These are phyloP conservation scores for Lasiosphaeria hispida DNA, from an alignment of 495 filamentous ascomycete species.

Conservation along the genomic window DNA sequence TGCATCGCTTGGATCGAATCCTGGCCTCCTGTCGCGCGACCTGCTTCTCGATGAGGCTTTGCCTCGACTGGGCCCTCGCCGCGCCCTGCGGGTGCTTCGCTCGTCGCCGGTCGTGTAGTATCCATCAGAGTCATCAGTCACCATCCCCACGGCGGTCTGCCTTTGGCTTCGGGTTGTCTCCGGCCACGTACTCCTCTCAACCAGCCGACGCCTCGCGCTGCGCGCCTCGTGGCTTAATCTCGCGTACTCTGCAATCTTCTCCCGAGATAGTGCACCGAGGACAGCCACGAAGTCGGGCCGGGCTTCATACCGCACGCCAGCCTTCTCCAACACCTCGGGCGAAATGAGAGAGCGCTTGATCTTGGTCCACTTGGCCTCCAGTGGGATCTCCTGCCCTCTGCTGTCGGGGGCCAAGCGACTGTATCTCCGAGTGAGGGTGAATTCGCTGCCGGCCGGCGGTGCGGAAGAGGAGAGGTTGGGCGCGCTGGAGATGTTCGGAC, in stretches of 20 bases:
- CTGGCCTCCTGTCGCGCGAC: conserved; percentile 11
- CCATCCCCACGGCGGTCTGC: background rate
- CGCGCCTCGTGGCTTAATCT: conserved; percentile 55
- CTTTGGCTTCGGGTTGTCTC: conserved; percentile 20
- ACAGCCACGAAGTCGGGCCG: conserved; percentile 64
- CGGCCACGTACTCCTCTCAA: conserved; percentile 3
- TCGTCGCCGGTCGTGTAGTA: conserved; percentile 23
- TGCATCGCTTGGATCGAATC: conserved; percentile 7
- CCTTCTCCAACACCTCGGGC: conserved; percentile 62
- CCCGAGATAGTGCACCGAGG: conserved; percentile 57
- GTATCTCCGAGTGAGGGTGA: conserved; percentile 13
- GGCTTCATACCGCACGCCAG: conserved; percentile 68
- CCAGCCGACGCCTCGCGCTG: conserved; percentile 29
- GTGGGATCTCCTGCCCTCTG: conserved; percentile 58
- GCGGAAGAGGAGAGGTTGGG: conserved; percentile 16
- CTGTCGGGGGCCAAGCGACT: conserved; percentile 48
- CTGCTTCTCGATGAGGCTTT: background rate
- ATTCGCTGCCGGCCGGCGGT: conserved; percentile 12
- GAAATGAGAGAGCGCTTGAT: conserved; percentile 64
- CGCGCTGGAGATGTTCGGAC: conserved; percentile 21
- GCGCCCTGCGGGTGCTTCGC: conserved; percentile 7
- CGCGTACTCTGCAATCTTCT: conserved; percentile 61
- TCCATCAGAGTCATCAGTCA: conserved; percentile 19
- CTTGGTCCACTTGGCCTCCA: conserved; percentile 69
- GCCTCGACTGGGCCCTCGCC: background rate